A percentile compares a stretch with the other conserved stretches of the same genome.
These are phyloP conservation scores for Neurospora pannonica DNA, from an alignment of 495 filamentous ascomycete species.

Conservation along the genomic window DNA sequence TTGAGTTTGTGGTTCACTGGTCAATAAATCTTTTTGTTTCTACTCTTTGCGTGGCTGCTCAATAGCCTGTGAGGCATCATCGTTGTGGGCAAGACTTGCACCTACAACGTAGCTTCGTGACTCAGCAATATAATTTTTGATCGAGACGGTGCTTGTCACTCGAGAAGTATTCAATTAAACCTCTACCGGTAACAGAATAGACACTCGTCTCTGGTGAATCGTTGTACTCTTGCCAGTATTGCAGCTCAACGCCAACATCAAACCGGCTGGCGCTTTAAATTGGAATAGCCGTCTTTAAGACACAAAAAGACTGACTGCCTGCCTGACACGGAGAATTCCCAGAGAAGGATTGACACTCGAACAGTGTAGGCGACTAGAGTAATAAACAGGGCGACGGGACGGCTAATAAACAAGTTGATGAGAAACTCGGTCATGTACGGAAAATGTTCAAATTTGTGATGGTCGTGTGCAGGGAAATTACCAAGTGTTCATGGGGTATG, in stretches of 20 bases:
- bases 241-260: not conserved
- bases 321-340: not conserved
- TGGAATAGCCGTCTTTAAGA: not conserved
- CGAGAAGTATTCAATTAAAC: no score
- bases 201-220: not conserved
- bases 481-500: not conserved
- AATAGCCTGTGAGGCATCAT: no score
- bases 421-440: not conserved
- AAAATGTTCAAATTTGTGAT: not conserved
- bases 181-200: not conserved
- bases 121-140: no score
- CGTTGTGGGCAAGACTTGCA: no score
- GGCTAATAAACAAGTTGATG: not conserved
- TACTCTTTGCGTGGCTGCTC: no score
- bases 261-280: not conserved
- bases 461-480: not conserved
- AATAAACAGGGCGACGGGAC: not conserved
- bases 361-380: not conserved
- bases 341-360: not conserved
- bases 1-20: not conserved
- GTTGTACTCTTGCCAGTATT: not conserved
- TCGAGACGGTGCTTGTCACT: no score
- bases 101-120: no score
- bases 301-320: not conserved
- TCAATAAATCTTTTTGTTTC: not conserved